Evolutionary conservation across 2,329 filamentous ascomycete species (phyloP).

Genomic region (Alternaria sp.): DNA sequence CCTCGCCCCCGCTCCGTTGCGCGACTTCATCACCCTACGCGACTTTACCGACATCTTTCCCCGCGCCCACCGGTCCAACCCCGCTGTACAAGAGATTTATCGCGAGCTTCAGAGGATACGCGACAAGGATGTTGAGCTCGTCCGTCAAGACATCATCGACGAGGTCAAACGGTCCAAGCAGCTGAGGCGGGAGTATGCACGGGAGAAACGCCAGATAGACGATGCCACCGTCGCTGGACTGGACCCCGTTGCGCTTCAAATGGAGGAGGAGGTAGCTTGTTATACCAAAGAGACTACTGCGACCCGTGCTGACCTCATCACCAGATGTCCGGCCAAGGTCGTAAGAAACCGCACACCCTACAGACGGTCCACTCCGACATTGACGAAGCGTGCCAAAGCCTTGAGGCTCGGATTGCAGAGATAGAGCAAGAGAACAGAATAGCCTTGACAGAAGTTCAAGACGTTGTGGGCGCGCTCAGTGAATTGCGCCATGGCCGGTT

Average conservation of each 20-base stretch:
- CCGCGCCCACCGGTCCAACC: constrained; percentile 68
- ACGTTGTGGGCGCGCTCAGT: constrained; percentile 76
- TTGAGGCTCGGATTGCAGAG: constrained; percentile 73
- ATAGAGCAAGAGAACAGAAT: constrained; percentile 71
- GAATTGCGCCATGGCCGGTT: constrained; percentile 84
- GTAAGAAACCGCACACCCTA: constrained; percentile 67
- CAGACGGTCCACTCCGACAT: constrained; percentile 73
- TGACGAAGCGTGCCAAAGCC: constrained; percentile 69
- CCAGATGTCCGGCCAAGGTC: constrained; percentile 65
- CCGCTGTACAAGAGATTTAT: constrained; percentile 76
- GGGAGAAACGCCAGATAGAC: constrained; percentile 62
- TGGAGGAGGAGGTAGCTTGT: constrained; percentile 56
- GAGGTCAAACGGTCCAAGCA: constrained; percentile 70
- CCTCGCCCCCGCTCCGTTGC: constrained; percentile 76
- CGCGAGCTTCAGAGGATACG: constrained; percentile 81
- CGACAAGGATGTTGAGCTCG: constrained; percentile 71
- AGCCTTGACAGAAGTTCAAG: constrained; percentile 69
- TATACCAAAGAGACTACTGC: background rate
- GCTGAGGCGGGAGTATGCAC: constrained; percentile 66
- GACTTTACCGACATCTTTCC: constrained; percentile 84
- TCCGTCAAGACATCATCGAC: constrained; percentile 71
- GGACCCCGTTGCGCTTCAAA: constrained; percentile 70
- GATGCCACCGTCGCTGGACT: constrained; percentile 60
- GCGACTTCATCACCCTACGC: constrained; percentile 75
- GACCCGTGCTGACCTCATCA: constrained; percentile 16